Base-by-base conservation (phyloP, 1,284 basidiomycete genomes). In the Farysia itapuensis region DNA sequence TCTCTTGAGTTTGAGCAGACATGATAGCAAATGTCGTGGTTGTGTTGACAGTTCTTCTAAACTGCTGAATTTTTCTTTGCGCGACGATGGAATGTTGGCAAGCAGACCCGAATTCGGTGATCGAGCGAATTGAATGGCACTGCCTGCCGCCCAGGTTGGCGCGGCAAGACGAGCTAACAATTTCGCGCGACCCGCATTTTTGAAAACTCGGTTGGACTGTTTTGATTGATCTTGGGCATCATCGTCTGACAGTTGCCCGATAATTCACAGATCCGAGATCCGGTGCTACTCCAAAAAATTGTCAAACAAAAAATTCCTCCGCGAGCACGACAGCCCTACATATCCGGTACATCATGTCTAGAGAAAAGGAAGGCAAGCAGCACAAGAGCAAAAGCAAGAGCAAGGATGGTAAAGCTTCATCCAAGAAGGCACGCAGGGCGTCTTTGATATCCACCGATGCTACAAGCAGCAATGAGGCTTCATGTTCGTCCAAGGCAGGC, bases 1-100 rank as follows among this genome's bases (percentile, higher is more conserved):
- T 82, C 61, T 79, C 46, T 24, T 41, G 35, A 36, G 31, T 33
- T 19, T 16, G 31, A 33, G 31, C 9, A 28, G 9, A 28, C 26
- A 9, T 28, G 26, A n/a, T 28, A 28, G 26, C 9, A 28, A n/a
- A 28, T 11, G 26, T 28, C n/a, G 26, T 11, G 26, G 9, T 28
- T 28, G 26, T 28, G 26, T 28, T 28, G 9, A n/a, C 9, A 28
- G n/a, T n/a, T n/a, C n/a, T n/a, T n/a, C 25, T n/a, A 28, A 28
- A 9, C 9, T n/a, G 16, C 9, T 19, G 18, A 23, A 35, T 8
- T 22, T 35, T 35, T 35, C 34, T 35, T 22, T 35, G 57, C 39
- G 33, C 24, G 29, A 14, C 29, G 22, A 14, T n/a, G 25, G 13
- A 23, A 20, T 25, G 18, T 16, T 4, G 12, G 4, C 14, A 36